Base-by-base conservation (phyloP, 2,329 filamentous ascomycete species). In the Lasiodiplodia gonubiensis region DNA sequence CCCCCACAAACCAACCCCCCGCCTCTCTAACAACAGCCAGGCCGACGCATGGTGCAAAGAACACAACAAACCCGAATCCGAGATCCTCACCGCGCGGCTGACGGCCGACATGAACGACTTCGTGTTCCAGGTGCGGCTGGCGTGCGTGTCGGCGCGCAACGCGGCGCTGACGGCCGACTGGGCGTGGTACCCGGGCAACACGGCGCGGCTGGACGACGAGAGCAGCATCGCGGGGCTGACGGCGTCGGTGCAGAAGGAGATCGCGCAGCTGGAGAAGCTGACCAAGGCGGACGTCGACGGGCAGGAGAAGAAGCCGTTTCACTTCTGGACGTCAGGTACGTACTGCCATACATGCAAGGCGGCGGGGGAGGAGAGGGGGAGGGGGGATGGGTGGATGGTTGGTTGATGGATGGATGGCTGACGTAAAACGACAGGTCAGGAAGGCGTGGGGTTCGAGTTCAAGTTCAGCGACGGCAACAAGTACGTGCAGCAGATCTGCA, bases 31-130 rank as follows among this genome's bases (percentile, higher is more conserved):
- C n/a, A n/a, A n/a, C n/a, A n/a, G 10, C 30, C 37, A 59, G 55
- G 84, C 37, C 21, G 35, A 46, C 7, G 8, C 21, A 0, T 78
- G 81, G 69, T 78, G 77, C 66, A 73, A 79, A 30, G 73, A 79
- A 37, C 80, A 81, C 30, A 71, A 71, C 68, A 77, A 79, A 46
- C 71, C 78, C 16, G 71, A 78, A 3, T 69, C 74, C 4, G 76
- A 79, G 21, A 73, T 83, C 54, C 66, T 83, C 52, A 74, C 79
- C 7, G 76, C 78, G 23, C 77, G 77, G 3, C 77, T 88, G 23
- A 73, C 79, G 67, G 78, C 78, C 0, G 83, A 86, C 74, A 87
- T 87, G 86, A 69, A 73, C n/a, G 72, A 79, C 3, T 74, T 87
- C 57, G 68, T 76, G 68, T 85, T 78, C 76, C 86, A 88, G 71